These are phyloP conservation scores for Dissoconium aciculare DNA, from an alignment of 2,329 filamentous ascomycete species.

Conservation along the genomic window DNA sequence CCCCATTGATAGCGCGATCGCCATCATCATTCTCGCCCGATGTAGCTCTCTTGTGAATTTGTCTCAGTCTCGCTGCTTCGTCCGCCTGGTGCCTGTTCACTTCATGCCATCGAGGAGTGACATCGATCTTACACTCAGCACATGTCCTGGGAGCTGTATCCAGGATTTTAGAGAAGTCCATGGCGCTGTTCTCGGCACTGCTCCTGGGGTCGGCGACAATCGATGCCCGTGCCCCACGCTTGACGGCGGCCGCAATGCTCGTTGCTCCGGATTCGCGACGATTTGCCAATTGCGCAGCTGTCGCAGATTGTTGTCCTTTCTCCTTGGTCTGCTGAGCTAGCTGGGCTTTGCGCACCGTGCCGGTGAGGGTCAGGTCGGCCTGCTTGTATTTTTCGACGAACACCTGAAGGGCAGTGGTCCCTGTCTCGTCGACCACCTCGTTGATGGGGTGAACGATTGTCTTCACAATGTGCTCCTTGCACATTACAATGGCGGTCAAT, in stretches of 20 bases:
- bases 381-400: slow-evolving; percentile 88
- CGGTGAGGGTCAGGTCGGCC: slow-evolving; percentile 76
- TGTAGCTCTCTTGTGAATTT: slow-evolving; percentile 11
- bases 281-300: slow-evolving; percentile 16
- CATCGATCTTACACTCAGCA: slow-evolving; percentile 41
- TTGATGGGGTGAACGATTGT: slow-evolving; percentile 62
- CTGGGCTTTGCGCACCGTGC: slow-evolving; percentile 84
- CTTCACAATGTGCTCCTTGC: slow-evolving; percentile 66
- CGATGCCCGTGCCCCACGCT: slow-evolving; percentile 22
- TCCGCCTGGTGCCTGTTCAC: slow-evolving; percentile 6
- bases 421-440: slow-evolving; percentile 55
- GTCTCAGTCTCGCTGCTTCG: slow-evolving; percentile 5
- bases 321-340: slow-evolving; percentile 50
- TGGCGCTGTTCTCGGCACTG: background rate
- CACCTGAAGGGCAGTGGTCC: slow-evolving; percentile 67
- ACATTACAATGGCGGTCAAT: slow-evolving; percentile 82
- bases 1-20: slow-evolving; percentile 7
- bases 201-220: slow-evolving; percentile 13
- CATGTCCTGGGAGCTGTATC: slow-evolving; percentile 30
- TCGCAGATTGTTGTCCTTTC: slow-evolving; percentile 24
- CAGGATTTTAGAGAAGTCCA: slow-evolving; percentile 13
- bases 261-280: slow-evolving; percentile 28
- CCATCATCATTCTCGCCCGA: slow-evolving; percentile 15
- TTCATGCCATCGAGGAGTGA: slow-evolving; percentile 48
- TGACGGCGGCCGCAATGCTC: slow-evolving; percentile 19